These are phyloP conservation scores for Pseudocercospora crystallina DNA, from an alignment of 2,329 filamentous ascomycete species.

Conservation along the genomic window DNA sequence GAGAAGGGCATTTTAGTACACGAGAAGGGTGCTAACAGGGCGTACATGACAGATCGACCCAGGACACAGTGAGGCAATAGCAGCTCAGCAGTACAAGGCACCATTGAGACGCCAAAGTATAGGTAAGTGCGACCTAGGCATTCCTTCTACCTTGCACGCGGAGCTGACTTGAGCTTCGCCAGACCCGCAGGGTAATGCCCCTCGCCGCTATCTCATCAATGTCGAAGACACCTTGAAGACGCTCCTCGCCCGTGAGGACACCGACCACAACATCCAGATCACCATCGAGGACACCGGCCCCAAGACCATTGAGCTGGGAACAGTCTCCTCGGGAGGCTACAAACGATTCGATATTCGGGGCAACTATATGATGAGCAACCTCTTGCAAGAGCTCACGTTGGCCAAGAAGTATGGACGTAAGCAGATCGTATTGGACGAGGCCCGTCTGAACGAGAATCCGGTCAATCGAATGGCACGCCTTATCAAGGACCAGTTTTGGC, in stretches of 20 bases:
- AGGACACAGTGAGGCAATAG: constrained; percentile 15
- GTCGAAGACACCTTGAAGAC: constrained; percentile 80
- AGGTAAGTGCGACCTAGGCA: constrained; percentile 22
- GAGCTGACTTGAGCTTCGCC: constrained; percentile 13
- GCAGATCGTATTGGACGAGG: constrained; percentile 87
- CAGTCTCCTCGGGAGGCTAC: constrained; percentile 79
- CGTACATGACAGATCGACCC: constrained; percentile 24
- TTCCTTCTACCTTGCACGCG: background rate
- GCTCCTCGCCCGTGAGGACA: constrained; percentile 83
- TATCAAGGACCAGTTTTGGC: constrained; percentile 90
- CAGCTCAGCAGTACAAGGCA: constrained; percentile 20
- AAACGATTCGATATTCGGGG: constrained; percentile 89
- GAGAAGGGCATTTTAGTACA: too few species aligned
- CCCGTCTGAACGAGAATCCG: constrained; percentile 89
- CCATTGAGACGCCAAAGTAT: constrained; percentile 33
- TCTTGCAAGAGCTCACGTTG: constrained; percentile 89
- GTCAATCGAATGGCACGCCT: constrained; percentile 82
- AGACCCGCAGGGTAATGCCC: constrained; percentile 72
- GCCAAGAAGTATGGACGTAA: constrained; percentile 88
- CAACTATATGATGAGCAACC: constrained; percentile 95
- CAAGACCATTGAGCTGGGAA: constrained; percentile 85
- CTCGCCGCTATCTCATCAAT: constrained; percentile 80
- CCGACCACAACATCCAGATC: constrained; percentile 92
- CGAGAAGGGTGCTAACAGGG: constrained; percentile 5
- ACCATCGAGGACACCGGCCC: constrained; percentile 94